Base-by-base conservation (phyloP, 2,329 filamentous ascomycete genomes). In the Arthrobotrys pseudoclavata region DNA sequence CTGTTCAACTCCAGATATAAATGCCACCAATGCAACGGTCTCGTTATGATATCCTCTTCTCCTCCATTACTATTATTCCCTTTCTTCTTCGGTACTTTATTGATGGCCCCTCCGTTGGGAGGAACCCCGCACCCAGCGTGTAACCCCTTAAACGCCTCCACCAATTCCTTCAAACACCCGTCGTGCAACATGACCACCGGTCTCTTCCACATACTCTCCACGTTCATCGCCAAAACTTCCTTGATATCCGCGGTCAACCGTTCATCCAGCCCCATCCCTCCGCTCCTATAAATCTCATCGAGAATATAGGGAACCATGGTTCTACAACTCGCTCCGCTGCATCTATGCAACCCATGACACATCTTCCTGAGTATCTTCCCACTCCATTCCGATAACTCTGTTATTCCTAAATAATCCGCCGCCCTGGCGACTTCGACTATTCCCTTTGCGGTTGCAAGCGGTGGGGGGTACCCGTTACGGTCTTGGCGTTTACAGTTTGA, bases 361-460 rank as follows among this genome's bases (percentile, higher is more conserved):
- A 80, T 53, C 53, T 74, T 67, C 15, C 72, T 68, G 5, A 80
- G 50, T 3, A 78, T 47, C 45, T 63, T 77, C 13, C 69, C 69
- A n/a, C 75, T 69, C 80, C 80, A 80, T 6, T 48, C 61, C 15
- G 75, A 57, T n/a, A 80, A 53, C 37, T 80, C 66, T 22, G 69
- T 20, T 2, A 75, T 66, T 4, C 78, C 71, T 6, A 80, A 66
- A 45, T 80, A 80, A 71, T 80, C 79, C 24, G 80, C 80, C 63
- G 80, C 80, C 15, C 71, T 63, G 1, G 79, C 79, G n/a, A 80
- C 78, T 20, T 80, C 78, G 7, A 80, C 60, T n/a, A 80, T 20
- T 13, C 66, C 66, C 34, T 60, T 70, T 45, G 79, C 80, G 2
- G 78, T 79, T 0, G 61, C 52, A 2, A 71, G 2, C 5, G 74